These are phyloP conservation scores for Avena sativa DNA, from an alignment of 176 grass and related monocot species.

Conservation along the genomic window DNA sequence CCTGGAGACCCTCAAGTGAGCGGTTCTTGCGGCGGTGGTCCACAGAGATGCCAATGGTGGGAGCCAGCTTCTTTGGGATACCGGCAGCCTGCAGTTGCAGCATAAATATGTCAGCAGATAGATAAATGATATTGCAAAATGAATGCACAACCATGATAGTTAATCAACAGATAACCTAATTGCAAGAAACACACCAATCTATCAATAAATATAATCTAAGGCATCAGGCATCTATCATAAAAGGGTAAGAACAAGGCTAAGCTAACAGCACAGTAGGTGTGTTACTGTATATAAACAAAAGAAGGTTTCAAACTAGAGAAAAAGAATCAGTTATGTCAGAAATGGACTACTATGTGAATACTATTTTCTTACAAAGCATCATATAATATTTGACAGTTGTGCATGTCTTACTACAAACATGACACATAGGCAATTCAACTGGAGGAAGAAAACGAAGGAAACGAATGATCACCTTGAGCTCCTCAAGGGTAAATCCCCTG, in stretches of 20 bases:
- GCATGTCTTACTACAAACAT: background rate
- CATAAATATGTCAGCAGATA: background rate
- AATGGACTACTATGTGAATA: no score
- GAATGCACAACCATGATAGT: background rate
- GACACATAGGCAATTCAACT: background rate
- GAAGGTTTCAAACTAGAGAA: no score
- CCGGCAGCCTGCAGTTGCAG: constrained; percentile 61
- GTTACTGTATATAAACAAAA: no score
- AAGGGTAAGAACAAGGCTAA: no score
- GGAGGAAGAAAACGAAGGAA: background rate
- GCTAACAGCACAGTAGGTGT: no score
- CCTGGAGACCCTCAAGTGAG: constrained; percentile 76
- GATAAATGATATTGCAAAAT: background rate
- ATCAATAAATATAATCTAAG: background rate
- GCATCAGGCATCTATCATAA: no score
- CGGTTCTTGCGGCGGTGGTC: constrained; percentile 85
- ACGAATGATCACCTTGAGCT: constrained; percentile 64
- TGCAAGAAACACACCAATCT: background rate
- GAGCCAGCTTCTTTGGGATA: constrained; percentile 77
- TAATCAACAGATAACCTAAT: background rate
- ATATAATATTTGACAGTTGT: background rate
- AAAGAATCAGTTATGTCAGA: no score
- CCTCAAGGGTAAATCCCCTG: constrained; percentile 82
- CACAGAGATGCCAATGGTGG: constrained; percentile 84
- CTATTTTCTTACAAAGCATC: background rate